Evolutionary conservation across 306 rosid species (phyloP).

Genomic region (Sindora glabra): DNA sequence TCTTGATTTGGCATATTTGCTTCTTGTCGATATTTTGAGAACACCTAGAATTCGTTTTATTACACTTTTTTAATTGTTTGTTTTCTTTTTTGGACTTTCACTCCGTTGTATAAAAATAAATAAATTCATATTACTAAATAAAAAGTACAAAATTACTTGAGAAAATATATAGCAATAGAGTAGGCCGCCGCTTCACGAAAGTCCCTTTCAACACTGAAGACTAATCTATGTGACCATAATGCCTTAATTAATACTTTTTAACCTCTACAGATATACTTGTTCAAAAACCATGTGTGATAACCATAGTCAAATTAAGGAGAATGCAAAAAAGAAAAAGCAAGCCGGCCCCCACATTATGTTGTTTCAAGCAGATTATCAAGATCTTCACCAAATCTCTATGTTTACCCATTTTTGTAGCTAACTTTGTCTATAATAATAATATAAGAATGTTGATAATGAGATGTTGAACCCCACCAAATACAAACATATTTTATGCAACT

Average conservation of each 20-base stretch:
- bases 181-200: constrained; percentile 5
- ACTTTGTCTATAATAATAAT: neutral
- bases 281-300: too few relatives aligned
- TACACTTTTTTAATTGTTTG: too few relatives aligned
- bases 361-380: neutral
- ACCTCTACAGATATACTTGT: too few relatives aligned
- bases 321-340: too few relatives aligned
- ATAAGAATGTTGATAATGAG: neutral
- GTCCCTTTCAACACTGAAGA: neutral
- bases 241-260: neutral
- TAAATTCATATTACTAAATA: too few relatives aligned
- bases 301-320: neutral
- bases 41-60: too few relatives aligned
- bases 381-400: constrained; percentile 13
- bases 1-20: too few relatives aligned
- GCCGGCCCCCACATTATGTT: neutral
- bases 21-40: too few relatives aligned
- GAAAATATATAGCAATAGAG: constrained; percentile 4
- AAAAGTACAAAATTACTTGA: too few relatives aligned
- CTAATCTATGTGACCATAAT: neutral
- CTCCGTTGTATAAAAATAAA: too few relatives aligned
- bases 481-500: neutral
- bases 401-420: constrained; percentile 7
- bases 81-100: too few relatives aligned
- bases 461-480: neutral